Evolutionary conservation across 164 flowering plant species (phyloP).

Genomic region (Aristolochia contorta): DNA sequence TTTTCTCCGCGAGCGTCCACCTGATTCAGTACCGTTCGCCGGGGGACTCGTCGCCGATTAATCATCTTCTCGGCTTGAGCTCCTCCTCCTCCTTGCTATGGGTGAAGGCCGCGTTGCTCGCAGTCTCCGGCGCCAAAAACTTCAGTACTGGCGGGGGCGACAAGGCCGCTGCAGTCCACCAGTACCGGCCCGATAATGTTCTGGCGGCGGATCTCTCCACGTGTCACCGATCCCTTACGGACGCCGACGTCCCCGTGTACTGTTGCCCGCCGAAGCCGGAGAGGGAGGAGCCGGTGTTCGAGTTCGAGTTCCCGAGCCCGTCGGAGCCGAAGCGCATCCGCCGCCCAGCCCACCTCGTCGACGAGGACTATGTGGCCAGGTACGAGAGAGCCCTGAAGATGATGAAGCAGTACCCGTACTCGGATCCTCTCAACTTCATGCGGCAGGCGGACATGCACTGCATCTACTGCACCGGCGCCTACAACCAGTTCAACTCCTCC

Average conservation of each 20-base stretch:
- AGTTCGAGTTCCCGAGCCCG: conserved; percentile 34
- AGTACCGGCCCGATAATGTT: not conserved
- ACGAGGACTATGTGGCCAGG: conserved; percentile 35
- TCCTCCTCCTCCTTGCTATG: not conserved
- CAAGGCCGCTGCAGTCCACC: not conserved
- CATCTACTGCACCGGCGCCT: conserved; percentile 22
- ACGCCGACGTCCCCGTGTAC: conserved; percentile 10
- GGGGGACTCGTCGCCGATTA: not conserved
- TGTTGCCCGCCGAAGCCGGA: conserved; percentile 52
- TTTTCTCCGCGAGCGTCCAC: not conserved
- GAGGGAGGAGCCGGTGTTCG: conserved; percentile 19
- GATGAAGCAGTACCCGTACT: conserved; percentile 16
- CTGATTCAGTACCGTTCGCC: too few species aligned
- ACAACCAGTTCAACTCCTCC: conserved; percentile 27
- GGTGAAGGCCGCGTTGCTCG: conserved; percentile 1
- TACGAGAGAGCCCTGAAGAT: conserved; percentile 29
- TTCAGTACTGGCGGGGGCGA: not conserved
- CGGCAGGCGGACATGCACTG: conserved; percentile 24
- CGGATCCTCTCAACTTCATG: conserved; percentile 15
- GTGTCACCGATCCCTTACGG: conserved; percentile 13
- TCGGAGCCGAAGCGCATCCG: conserved; percentile 31
- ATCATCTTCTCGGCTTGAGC: not conserved
- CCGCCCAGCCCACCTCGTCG: conserved; percentile 46
- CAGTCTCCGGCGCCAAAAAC: not conserved
- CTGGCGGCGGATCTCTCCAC: conserved; percentile 14